Evolutionary conservation across 768 basidiomycete genomes (phyloP).

Genomic region (Calocybe gangraenosa): DNA sequence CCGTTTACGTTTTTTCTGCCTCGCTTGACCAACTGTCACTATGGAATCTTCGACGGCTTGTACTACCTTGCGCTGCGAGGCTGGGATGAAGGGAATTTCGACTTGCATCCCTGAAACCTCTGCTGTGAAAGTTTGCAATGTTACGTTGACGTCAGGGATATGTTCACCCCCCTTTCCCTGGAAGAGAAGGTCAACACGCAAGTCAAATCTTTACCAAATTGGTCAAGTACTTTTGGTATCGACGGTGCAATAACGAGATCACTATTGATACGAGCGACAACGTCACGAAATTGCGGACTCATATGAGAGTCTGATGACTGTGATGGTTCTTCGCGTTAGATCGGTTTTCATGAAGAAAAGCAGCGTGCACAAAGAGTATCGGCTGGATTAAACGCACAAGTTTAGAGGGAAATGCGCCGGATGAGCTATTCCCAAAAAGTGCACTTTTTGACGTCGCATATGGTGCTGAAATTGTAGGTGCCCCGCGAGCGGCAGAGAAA

Average conservation of each 20-base stretch:
- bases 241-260: slow-evolving; percentile 58
- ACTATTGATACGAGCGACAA: slow-evolving; percentile 65
- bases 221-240: slow-evolving; percentile 32
- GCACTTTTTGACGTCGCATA: slow-evolving; percentile 35
- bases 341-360: not conserved
- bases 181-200: not conserved
- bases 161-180: slow-evolving; percentile 3
- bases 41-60: slow-evolving; percentile 54
- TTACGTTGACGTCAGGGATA: slow-evolving; percentile 12
- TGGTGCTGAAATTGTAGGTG: slow-evolving; percentile 9
- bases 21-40: slow-evolving; percentile 64
- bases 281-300: slow-evolving; percentile 39
- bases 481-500: slow-evolving; percentile 12
- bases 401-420: slow-evolving; percentile 11
- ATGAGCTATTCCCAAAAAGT: slow-evolving; percentile 38
- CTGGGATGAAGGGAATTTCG: slow-evolving; percentile 79
- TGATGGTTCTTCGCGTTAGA: not conserved
- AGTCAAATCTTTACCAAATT: slow-evolving; percentile 1
- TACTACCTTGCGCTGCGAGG: slow-evolving; percentile 44
- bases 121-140: slow-evolving; percentile 13
- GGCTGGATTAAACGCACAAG: slow-evolving; percentile 5
- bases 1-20: slow-evolving; percentile 65
- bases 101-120: slow-evolving; percentile 43
- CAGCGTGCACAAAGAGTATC: not conserved
- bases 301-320: slow-evolving; percentile 4